Conservation (phyloP, 148 eudicot species). For the Nepenthes mirabilis region DNA sequence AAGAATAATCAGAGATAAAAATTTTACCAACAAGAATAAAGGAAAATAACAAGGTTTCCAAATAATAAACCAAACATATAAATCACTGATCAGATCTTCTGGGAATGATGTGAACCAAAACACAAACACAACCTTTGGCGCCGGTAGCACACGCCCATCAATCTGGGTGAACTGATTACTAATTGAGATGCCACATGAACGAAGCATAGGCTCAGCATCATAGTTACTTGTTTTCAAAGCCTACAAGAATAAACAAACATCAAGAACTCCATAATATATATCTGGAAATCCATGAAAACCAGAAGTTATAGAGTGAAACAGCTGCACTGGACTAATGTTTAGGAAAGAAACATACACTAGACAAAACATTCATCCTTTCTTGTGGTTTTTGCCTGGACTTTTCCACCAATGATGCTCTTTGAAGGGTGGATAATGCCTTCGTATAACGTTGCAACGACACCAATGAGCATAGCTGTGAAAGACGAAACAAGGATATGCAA, state of each 20-base stretch:
- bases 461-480: constrained; percentile 58
- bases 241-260: neutral
- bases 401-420: constrained; percentile 77
- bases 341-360: constrained; percentile 25
- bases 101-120: too few relatives aligned
- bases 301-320: constrained; percentile 14
- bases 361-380: constrained; percentile 73
- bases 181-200: constrained; percentile 69
- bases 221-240: constrained; percentile 3
- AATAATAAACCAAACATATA: neutral
- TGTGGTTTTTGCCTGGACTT: constrained; percentile 89
- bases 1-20: neutral
- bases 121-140: constrained; percentile 48
- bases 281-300: neutral
- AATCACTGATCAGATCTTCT: too few relatives aligned
- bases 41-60: neutral
- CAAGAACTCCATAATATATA: neutral
- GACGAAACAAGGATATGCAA: neutral
- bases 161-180: constrained; percentile 51
- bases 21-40: neutral
- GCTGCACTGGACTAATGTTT: neutral
- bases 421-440: constrained; percentile 53
- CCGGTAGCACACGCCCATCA: constrained; percentile 71
- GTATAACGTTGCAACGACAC: constrained; percentile 89
- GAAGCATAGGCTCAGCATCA: constrained; percentile 75